These are phyloP conservation scores for Populus hybrid DNA, from an alignment of 441 rosid genomes.

Conservation along the genomic window DNA sequence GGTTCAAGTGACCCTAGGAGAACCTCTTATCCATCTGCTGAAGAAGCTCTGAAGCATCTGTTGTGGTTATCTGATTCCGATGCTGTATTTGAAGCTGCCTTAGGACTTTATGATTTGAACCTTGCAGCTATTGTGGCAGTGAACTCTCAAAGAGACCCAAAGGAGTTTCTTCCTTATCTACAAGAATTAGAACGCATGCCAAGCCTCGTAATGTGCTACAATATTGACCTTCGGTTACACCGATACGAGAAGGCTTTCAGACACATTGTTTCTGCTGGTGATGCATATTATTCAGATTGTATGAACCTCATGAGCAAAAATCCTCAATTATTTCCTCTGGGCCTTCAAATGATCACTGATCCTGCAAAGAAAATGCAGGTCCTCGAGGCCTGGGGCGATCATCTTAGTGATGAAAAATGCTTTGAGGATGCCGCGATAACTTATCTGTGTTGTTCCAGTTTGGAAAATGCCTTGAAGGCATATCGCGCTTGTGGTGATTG, in stretches of 20 bases:
- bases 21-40: conserved; percentile 73
- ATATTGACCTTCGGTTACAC: conserved; percentile 69
- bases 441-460: conserved; percentile 68
- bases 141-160: conserved; percentile 94
- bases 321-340: conserved; percentile 82
- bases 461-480: conserved; percentile 82
- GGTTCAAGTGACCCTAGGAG: conserved; percentile 55
- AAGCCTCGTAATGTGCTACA: conserved; percentile 64
- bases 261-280: conserved; percentile 80
- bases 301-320: conserved; percentile 72
- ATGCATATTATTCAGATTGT: conserved; percentile 58
- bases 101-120: conserved; percentile 92
- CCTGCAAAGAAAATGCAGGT: conserved; percentile 50
- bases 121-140: conserved; percentile 97
- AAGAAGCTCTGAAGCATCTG: conserved; percentile 92
- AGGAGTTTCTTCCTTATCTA: conserved; percentile 96
- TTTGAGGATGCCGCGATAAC: conserved; percentile 85
- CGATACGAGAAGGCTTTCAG: conserved; percentile 86
- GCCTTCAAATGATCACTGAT: conserved; percentile 68
- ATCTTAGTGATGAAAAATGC: conserved; percentile 65
- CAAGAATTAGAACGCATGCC: conserved; percentile 78
- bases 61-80: conserved; percentile 88
- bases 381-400: conserved; percentile 93
- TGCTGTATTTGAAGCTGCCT: conserved; percentile 88
- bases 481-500: conserved; percentile 82